phyloP scores from a whole-genome alignment of 345 rosid genomes.

The Acer saccharum region DNA sequence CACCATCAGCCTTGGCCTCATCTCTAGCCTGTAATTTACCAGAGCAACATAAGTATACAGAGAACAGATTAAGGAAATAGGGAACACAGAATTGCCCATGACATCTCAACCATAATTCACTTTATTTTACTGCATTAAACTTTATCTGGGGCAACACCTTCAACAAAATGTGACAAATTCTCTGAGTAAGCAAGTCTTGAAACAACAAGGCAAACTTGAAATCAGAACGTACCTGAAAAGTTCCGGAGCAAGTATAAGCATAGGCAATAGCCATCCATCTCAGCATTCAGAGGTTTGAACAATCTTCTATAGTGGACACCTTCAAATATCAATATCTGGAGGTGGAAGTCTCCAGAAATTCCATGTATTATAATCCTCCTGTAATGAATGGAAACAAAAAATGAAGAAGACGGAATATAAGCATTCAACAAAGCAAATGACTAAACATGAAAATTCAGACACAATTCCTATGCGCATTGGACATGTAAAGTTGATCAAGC shows the following conservation, averaged over 20 bases:
- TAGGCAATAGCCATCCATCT: conserved; percentile 6
- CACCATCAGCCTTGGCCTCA: not conserved
- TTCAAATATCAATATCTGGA: conserved; percentile 47
- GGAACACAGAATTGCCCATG: not conserved
- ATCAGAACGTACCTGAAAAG: conserved; percentile 20
- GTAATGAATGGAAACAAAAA: conserved; percentile 18
- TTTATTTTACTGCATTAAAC: no score
- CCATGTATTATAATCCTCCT: conserved; percentile 96
- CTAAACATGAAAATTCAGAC: not conserved
- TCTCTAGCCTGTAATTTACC: conserved; percentile 17
- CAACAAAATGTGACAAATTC: conserved; percentile 3
- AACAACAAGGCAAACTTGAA: not conserved
- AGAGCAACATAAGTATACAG: not conserved
- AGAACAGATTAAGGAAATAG: not conserved
- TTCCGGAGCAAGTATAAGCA: not conserved
- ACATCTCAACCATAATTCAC: not conserved
- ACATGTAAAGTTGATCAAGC: not conserved
- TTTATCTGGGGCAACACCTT: no score
- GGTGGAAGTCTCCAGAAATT: conserved; percentile 91
- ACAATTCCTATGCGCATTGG: not conserved
- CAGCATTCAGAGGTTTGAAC: conserved; percentile 1
- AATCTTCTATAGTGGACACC: conserved; percentile 10
- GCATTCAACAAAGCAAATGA: not conserved
- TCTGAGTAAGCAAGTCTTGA: not conserved
- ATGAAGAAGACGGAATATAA: conserved; percentile 8